Conservation (phyloP, 331 rosid genomes). For the Ulmus americana region DNA sequence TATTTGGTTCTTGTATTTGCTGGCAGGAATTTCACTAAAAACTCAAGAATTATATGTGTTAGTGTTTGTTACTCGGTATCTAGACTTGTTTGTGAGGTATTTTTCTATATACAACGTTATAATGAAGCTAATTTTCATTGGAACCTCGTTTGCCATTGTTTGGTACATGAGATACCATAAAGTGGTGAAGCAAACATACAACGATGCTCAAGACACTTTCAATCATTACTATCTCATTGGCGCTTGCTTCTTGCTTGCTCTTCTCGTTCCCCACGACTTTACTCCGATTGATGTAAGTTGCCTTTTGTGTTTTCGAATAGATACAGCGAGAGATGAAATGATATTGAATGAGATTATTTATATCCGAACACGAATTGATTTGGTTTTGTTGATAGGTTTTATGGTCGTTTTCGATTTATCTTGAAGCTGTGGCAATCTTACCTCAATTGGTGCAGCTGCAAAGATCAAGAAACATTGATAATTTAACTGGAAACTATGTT, state of each 20-base stretch:
- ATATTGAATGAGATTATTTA: neutral
- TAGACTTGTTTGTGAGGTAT: conserved; percentile 26
- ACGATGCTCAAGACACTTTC: conserved; percentile 33
- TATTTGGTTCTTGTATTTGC: neutral
- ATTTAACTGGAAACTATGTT: conserved; percentile 27
- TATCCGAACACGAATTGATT: neutral
- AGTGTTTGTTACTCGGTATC: conserved; percentile 34
- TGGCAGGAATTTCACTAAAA: conserved; percentile 38
- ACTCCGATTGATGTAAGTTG: conserved; percentile 14
- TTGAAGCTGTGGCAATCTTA: conserved; percentile 35
- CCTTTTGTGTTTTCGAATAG: neutral
- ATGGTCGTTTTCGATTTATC: conserved; percentile 31
- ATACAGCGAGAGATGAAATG: neutral
- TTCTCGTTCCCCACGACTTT: conserved; percentile 17
- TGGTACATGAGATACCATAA: conserved; percentile 41
- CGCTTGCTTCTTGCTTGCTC: conserved; percentile 23
- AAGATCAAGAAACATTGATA: conserved; percentile 28
- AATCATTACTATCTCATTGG: conserved; percentile 28
- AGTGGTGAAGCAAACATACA: conserved; percentile 37
- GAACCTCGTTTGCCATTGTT: conserved; percentile 29
- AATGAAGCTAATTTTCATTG: conserved; percentile 25
- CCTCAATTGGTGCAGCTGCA: conserved; percentile 35
- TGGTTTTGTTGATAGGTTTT: conserved; percentile 10
- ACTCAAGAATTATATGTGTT: conserved; percentile 38
- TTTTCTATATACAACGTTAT: conserved; percentile 28